Percentiles rank a stretch among this genome's conserved stretches.
phyloP scores from a whole-genome alignment of 1,284 basidiomycete genomes.

The Ceratobasidium sp. region DNA sequence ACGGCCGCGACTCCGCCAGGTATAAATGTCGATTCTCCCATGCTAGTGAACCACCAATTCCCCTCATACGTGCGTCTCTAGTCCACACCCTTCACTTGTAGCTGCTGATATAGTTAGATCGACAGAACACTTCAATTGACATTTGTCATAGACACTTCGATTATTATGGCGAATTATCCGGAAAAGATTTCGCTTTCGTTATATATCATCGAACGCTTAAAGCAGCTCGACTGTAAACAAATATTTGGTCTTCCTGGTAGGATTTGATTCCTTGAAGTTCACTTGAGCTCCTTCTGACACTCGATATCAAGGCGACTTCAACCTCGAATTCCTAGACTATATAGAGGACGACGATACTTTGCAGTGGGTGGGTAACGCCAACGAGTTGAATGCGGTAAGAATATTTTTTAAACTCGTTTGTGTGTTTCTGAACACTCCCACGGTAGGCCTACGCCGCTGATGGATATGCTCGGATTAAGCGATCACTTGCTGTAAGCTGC shows the following conservation, averaged over 20 bases:
- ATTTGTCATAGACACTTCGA: background rate
- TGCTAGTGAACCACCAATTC: too few species aligned
- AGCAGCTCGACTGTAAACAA: conserved; percentile 26
- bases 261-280: conserved; percentile 51
- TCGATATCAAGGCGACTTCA: conserved; percentile 87
- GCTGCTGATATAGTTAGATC: conserved; percentile 3
- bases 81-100: background rate
- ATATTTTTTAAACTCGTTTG: background rate
- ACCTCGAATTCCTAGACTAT: conserved; percentile 78
- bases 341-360: conserved; percentile 82
- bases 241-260: conserved; percentile 35
- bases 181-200: conserved; percentile 22
- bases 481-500: conserved; percentile 31
- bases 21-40: conserved; percentile 28
- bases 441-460: conserved; percentile 85
- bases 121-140: conserved; percentile 5
- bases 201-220: conserved; percentile 37
- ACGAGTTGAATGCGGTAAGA: conserved; percentile 76
- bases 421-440: conserved; percentile 43
- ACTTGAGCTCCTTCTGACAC: conserved; percentile 49
- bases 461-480: conserved; percentile 88
- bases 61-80: background rate
- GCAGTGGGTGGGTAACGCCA: conserved; percentile 91
- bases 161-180: conserved; percentile 22
- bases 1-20: too few species aligned